Percentiles rank a stretch among this genome's conserved stretches.
Conservation (phyloP, 305 asterid genomes). For the Solanum hybrid region DNA sequence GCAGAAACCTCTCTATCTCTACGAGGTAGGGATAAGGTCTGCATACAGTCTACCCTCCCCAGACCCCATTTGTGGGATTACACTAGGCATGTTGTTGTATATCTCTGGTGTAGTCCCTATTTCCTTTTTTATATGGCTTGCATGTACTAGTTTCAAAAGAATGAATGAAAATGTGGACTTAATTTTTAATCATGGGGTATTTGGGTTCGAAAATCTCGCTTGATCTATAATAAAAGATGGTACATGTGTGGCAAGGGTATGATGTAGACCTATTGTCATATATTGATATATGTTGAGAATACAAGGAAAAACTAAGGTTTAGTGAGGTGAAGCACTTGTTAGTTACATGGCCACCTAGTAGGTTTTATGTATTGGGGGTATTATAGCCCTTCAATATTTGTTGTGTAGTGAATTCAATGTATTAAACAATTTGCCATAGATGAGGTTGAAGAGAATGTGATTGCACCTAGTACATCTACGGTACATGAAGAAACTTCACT, state of each 20-base stretch:
- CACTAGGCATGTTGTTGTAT: not conserved
- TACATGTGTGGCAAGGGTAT: not conserved
- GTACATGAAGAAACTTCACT: too few species aligned
- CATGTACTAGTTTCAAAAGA: not conserved
- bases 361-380: too few species aligned
- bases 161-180: not conserved
- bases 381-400: too few species aligned
- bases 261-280: not conserved
- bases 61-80: not conserved
- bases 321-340: not conserved
- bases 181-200: not conserved
- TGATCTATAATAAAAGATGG: not conserved
- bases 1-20: not conserved
- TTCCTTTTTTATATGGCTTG: not conserved
- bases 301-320: not conserved
- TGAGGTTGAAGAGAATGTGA: too few species aligned
- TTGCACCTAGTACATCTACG: too few species aligned
- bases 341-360: not conserved
- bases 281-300: not conserved
- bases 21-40: not conserved
- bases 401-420: too few species aligned
- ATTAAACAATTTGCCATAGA: too few species aligned
- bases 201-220: not conserved
- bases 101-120: not conserved
- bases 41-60: not conserved